phyloP scores from a whole-genome alignment of 139 green algal genomes.

The Pleodorina starrii region DNA sequence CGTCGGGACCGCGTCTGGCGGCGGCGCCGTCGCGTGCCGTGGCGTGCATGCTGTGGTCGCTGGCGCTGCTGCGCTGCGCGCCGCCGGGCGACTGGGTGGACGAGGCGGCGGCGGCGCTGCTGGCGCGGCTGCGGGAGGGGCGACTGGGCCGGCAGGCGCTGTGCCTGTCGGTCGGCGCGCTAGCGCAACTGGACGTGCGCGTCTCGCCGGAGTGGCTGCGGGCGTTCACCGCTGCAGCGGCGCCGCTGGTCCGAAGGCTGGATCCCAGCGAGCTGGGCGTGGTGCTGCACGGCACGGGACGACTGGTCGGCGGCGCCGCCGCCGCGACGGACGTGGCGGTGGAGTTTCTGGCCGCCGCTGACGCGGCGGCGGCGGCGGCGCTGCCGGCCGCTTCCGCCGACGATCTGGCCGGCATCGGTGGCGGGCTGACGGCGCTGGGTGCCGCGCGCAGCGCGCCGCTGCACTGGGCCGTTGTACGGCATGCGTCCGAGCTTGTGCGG shows the following conservation, averaged over 20 bases:
- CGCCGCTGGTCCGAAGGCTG: conserved; percentile 25
- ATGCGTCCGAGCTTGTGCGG: not conserved
- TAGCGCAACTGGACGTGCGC: conserved; percentile 12
- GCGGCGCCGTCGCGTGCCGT: not conserved
- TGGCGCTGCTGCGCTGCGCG: conserved; percentile 30
- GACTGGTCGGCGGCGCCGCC: not conserved
- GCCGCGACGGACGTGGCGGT: not conserved
- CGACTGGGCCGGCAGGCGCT: conserved; percentile 40
- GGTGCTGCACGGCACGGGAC: conserved; percentile 34
- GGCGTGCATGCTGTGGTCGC: conserved; percentile 39
- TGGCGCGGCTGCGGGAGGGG: conserved; percentile 18
- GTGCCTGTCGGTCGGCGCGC: not conserved
- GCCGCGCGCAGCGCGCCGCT: not conserved
- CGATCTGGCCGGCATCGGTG: conserved; percentile 17
- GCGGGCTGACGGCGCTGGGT: conserved; percentile 11
- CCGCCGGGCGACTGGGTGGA: conserved; percentile 12
- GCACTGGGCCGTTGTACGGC: not conserved
- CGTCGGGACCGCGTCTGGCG: not conserved
- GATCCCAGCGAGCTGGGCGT: conserved; percentile 27
- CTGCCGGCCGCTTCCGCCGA: not conserved
- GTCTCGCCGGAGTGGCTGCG: conserved; percentile 13
- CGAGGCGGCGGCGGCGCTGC: conserved; percentile 26
- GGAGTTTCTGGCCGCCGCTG: conserved; percentile 20
- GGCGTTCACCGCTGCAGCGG: not conserved
- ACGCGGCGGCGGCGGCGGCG: conserved; percentile 8